phyloP scores from a whole-genome alignment of 73 alveolate species.

The Tetrahymena borealis region DNA sequence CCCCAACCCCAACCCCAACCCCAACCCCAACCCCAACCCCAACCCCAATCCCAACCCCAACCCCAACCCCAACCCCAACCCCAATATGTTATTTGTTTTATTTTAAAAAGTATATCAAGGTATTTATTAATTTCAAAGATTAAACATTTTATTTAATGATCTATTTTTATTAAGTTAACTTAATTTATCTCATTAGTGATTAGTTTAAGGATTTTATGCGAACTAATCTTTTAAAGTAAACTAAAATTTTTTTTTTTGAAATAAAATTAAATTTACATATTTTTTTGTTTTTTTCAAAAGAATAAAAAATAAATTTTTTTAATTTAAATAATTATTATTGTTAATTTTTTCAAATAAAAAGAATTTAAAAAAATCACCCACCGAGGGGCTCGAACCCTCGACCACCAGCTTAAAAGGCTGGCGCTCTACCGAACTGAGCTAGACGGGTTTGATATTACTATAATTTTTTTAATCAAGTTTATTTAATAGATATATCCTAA shows the following conservation, averaged over 20 bases:
- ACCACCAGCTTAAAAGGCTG: constrained; percentile 5
- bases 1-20: not conserved
- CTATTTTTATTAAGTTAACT: too few relatives aligned
- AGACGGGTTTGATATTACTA: not conserved
- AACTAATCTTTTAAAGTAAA: too few relatives aligned
- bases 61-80: not conserved
- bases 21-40: not conserved
- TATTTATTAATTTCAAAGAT: not conserved
- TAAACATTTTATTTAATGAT: not conserved
- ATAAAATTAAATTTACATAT: too few relatives aligned
- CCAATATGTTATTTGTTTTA: too few relatives aligned
- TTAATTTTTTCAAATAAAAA: not conserved
- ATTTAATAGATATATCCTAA: not conserved
- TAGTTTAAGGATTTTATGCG: too few relatives aligned
- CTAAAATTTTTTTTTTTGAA: too few relatives aligned
- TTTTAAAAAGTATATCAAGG: too few relatives aligned
- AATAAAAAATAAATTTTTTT: not conserved
- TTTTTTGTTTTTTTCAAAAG: too few relatives aligned
- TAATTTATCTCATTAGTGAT: too few relatives aligned
- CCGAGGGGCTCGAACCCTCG: constrained; percentile 10
- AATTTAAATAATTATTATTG: not conserved
- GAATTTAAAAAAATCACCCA: not conserved
- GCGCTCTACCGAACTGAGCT: constrained; percentile 8
- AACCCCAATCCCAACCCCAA: not conserved
- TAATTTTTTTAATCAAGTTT: not conserved